Percentiles rank a stretch among this genome's conserved stretches.
phyloP scores from a whole-genome alignment of 2,329 filamentous ascomycete genomes.

The Arachnomyces sp. region DNA sequence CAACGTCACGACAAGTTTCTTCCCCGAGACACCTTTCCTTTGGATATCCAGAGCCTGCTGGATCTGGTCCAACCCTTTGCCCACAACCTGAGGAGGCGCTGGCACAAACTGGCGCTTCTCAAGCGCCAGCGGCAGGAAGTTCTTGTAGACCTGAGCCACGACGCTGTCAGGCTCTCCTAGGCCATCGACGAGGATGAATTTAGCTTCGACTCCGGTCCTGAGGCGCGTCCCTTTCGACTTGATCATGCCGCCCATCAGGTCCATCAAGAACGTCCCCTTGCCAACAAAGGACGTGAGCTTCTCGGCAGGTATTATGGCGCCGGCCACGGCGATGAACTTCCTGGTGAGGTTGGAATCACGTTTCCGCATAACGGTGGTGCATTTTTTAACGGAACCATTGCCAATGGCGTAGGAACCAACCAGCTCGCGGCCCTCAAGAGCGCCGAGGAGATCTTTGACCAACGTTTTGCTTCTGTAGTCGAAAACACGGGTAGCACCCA shows the following conservation, averaged over 20 bases:
- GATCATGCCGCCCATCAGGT: slow-evolving; percentile 5
- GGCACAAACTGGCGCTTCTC: slow-evolving; percentile 27
- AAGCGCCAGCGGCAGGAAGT: slow-evolving; percentile 35
- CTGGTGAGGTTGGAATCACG: slow-evolving; percentile 9
- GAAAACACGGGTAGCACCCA: slow-evolving; percentile 39
- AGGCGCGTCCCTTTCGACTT: slow-evolving; percentile 1
- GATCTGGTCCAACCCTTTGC: slow-evolving; percentile 36
- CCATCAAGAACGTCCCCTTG: slow-evolving; percentile 4
- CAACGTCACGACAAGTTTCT: slow-evolving; percentile 34
- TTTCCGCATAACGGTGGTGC: slow-evolving; percentile 13
- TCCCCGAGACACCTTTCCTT: slow-evolving; percentile 34
- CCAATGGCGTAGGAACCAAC: slow-evolving; percentile 15
- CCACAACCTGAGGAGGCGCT: slow-evolving; percentile 33
- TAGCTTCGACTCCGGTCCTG: slow-evolving; percentile 12
- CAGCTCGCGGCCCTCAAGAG: slow-evolving; percentile 13
- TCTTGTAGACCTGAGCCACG: slow-evolving; percentile 28
- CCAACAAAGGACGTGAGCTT: slow-evolving; percentile 4
- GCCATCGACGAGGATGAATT: slow-evolving; percentile 12
- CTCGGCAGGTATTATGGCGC: neutral
- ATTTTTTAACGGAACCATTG: slow-evolving; percentile 13
- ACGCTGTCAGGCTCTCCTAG: slow-evolving; percentile 11
- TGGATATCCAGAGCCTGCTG: slow-evolving; percentile 35
- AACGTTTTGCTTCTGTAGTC: slow-evolving; percentile 35
- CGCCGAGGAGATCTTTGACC: slow-evolving; percentile 22
- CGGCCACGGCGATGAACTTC: slow-evolving; percentile 14